These are phyloP conservation scores for Sporisorium graminicola DNA, from an alignment of 1,284 basidiomycete genomes.

Conservation along the genomic window DNA sequence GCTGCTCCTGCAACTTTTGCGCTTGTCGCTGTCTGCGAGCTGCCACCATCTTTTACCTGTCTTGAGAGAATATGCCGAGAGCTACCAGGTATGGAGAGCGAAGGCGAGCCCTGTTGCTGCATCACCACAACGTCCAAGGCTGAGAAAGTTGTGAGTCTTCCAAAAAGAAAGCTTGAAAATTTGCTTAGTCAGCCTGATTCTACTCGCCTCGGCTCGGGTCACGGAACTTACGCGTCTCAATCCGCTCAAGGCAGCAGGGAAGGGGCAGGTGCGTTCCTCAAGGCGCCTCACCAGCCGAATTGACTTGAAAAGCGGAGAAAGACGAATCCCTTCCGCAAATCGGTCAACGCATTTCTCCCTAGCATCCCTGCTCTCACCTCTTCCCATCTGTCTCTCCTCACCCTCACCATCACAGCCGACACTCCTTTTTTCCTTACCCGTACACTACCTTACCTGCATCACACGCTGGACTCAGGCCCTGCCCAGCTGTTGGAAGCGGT, in stretches of 20 bases:
- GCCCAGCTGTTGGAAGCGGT: neutral
- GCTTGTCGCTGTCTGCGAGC: constrained; percentile 32
- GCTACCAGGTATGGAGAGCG: neutral
- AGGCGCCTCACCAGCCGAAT: constrained; percentile 13
- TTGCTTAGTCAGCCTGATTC: constrained; percentile 38
- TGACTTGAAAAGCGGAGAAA: constrained; percentile 27
- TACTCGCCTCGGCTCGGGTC: constrained; percentile 9
- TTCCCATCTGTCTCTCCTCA: neutral
- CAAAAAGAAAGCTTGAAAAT: constrained; percentile 25
- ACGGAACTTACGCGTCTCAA: constrained; percentile 39
- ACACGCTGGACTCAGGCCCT: neutral
- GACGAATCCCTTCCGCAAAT: constrained; percentile 1
- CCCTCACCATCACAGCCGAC: neutral
- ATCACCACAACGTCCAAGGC: neutral
- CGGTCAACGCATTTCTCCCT: constrained; percentile 5
- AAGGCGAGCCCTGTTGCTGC: neutral
- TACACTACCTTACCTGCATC: neutral
- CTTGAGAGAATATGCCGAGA: neutral
- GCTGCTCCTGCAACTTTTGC: constrained; percentile 49
- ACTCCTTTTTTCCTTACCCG: too few relatives aligned
- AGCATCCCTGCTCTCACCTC: constrained; percentile 4
- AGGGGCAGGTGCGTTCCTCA: constrained; percentile 8
- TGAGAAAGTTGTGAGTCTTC: neutral
- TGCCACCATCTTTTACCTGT: constrained; percentile 27
- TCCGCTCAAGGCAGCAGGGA: constrained; percentile 1